A percentile compares a stretch with the other conserved stretches of the same genome.
Evolutionary conservation across 1,139 yeast species (phyloP).

Genomic region (Dujonia santamariae): DNA sequence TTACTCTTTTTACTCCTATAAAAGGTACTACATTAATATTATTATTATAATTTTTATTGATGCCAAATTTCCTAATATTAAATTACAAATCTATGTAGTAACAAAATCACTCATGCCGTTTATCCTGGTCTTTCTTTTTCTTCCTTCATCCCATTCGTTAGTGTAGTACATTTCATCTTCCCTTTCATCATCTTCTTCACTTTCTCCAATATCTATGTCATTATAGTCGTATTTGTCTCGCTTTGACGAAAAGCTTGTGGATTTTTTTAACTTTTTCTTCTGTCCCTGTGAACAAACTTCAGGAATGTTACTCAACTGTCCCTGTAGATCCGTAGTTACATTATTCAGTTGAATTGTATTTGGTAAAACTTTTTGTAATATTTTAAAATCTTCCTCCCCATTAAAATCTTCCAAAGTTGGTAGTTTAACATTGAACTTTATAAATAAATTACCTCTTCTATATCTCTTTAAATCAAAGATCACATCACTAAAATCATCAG

Average conservation of each 20-base stretch:
- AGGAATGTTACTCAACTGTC: conserved; percentile 5
- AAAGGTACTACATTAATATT: no score
- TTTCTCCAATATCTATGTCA: conserved; percentile 21
- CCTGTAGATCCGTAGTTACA: neutral
- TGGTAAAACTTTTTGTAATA: conserved; percentile 28
- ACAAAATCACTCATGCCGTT: conserved; percentile 2
- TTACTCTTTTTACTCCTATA: no score
- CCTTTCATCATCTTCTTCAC: conserved; percentile 20
- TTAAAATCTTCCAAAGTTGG: conserved; percentile 31
- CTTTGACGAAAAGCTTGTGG: conserved; percentile 1
- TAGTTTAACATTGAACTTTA: conserved; percentile 37
- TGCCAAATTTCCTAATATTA: no score
- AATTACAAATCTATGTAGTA: neutral
- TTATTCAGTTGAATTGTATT: conserved; percentile 2
- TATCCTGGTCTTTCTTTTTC: conserved; percentile 3
- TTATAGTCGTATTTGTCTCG: conserved; percentile 20
- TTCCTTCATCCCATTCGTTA: conserved; percentile 16
- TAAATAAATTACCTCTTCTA: conserved; percentile 37
- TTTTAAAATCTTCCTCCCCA: conserved; percentile 17
- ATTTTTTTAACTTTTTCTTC: conserved; percentile 1
- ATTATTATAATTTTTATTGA: no score
- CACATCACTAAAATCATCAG: conserved; percentile 14
- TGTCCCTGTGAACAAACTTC: neutral
- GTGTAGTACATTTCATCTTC: conserved; percentile 24
- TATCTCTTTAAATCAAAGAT: conserved; percentile 21